Evolutionary conservation across 495 filamentous ascomycete species (phyloP), one percentile per base, ranked within the genome.

Genomic region (Baudoinia panamericana): DNA sequence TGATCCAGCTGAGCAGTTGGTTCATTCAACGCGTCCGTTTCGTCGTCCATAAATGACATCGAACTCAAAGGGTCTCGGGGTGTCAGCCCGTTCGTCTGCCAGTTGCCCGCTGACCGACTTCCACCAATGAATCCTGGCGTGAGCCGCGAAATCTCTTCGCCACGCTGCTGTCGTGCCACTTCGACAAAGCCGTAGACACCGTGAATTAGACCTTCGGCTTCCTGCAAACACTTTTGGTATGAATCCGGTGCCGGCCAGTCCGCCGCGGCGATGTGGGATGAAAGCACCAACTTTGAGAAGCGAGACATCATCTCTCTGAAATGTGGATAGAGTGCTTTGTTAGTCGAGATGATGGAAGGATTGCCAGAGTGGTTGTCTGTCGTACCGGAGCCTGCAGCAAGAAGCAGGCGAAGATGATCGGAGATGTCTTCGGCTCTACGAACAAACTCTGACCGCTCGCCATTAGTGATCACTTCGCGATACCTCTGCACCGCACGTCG

Each of bases 261-360:
- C 21, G 88, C 80, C 17, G 88, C 83, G 25, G 90, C 90, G 55
- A 96, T 93, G 58, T 96, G 90, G n/a, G 90, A 95, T 16, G 88
- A 96, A 24, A 97, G 73, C 17, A 97, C 92, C 26, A 97, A 68
- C 59, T 96, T 97, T 26, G 92, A 96, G 62, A 96, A 96, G 51
- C 90, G 83, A 4, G 90, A 96, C 90, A 97, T 97, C 80, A 94
- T 95, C 56, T 95, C 92, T 36, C 92, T 74, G 61, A 95, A 97
- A 63, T 96, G 85, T 21, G 92, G 90, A 53, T 96, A 95, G 30
- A 97, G 67, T 2, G 83, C 78, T 61, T 93, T 93, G 61, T 97
- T 97, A 6, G 85, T 87, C 6, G 84, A 90, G 39, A 97, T 97
- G 56, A 96, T 95, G n/a, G 90, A 96, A 21, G 92, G 90, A 47